Evolutionary conservation across 2,329 filamentous ascomycete species (phyloP).

Genomic region (Trichoderma arundinaceum): DNA sequence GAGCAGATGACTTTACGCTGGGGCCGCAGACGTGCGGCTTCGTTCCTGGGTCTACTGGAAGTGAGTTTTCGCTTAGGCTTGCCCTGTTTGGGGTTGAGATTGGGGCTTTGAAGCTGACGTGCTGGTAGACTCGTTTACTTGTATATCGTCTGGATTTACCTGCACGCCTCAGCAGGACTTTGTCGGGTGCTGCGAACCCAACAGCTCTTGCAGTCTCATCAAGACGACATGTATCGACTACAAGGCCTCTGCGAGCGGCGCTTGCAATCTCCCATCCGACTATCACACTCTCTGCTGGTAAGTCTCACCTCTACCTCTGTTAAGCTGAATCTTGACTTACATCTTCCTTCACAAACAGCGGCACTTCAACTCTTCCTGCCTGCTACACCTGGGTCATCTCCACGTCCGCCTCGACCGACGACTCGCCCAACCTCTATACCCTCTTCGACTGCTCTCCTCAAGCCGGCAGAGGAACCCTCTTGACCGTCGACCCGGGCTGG

Average conservation of each 20-base stretch:
- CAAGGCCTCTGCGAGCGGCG: conserved; percentile 35
- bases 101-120: neutral
- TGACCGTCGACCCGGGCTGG: conserved; percentile 42
- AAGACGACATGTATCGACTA: conserved; percentile 46
- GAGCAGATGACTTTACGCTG: conserved; percentile 41
- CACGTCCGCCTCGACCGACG: conserved; percentile 32
- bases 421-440: conserved; percentile 33
- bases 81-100: neutral
- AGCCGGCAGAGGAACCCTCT: conserved; percentile 38
- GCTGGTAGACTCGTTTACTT: conserved; percentile 40
- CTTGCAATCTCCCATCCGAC: conserved; percentile 40
- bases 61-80: conserved; percentile 38
- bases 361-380: conserved; percentile 15
- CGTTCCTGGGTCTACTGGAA: conserved; percentile 35
- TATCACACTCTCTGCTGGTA: conserved; percentile 48
- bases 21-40: conserved; percentile 43
- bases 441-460: conserved; percentile 40
- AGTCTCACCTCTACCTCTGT: conserved; percentile 5
- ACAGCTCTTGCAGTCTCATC: conserved; percentile 40
- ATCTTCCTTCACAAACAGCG: conserved; percentile 33
- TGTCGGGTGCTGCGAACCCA: conserved; percentile 44
- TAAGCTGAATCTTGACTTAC: neutral
- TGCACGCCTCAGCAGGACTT: conserved; percentile 39
- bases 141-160: conserved; percentile 38
- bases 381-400: conserved; percentile 44